Base-by-base conservation (phyloP, 164 flowering plant species). In the Taxillus chinensis region DNA sequence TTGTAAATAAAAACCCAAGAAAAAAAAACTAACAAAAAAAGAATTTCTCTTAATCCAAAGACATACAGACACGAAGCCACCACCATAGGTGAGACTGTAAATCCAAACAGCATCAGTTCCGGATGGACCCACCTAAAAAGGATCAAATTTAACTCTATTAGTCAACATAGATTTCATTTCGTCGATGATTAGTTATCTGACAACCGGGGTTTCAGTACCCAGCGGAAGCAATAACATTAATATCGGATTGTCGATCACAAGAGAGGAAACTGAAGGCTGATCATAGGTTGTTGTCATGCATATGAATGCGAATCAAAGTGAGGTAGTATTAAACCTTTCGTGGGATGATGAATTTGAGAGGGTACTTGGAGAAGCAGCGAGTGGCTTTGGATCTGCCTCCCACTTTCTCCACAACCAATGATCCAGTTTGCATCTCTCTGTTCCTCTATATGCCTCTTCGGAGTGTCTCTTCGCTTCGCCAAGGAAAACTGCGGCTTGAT, bases 21-120 rank as follows among this genome's bases (percentile, higher is more conserved):
- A 27, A 27, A 27, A 27, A 27, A 27, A 27, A 27, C 27, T 27
- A 27, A 27, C 27, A 27, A 27, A 27, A 27, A 2, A 27, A 27
- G 27, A 27, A 27, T 27, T 27, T 27, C 27, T 27, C 27, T 27
- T 27, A 27, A 27, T 27, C 27, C 4, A 11, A 41, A 58, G 37
- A 61, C 79, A 60, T 85, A 93, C 99, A 76, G 97, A 90, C 65
- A 93, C 97, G 37, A 93, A 74, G 63, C 99, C 99, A 13, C 99
- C 99, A 54, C 97, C 99, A 75, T 89, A 93, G 64, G 91, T 83
- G 77, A 90, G 77, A 63, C 75, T 75, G 81, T 90, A 93, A 76
- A 93, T 82, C 97, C 99, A 93, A 53, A 89, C 90, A 61, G 83
- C 86, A 77, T 93, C 96, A 37, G 68, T 76, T 46, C 75, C 68